These are phyloP conservation scores for Zarea fungicola DNA, from an alignment of 2,329 filamentous ascomycete species.

Conservation along the genomic window DNA sequence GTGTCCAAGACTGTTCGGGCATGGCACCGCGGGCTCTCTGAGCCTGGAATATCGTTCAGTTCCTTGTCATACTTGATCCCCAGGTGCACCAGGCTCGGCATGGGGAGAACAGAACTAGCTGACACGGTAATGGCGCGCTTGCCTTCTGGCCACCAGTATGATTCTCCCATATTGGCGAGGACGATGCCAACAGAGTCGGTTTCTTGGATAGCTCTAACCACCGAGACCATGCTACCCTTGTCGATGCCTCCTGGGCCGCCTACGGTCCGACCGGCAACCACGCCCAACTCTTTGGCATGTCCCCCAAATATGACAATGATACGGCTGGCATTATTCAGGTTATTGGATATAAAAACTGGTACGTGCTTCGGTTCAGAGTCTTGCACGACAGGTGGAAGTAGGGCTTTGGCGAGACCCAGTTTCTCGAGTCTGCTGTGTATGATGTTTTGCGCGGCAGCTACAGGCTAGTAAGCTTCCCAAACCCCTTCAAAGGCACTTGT, in stretches of 20 bases:
- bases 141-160: slow-evolving; percentile 67
- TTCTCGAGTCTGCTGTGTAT: slow-evolving; percentile 56
- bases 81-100: slow-evolving; percentile 57
- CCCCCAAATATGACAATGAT: slow-evolving; percentile 74
- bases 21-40: slow-evolving; percentile 55
- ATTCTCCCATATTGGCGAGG: slow-evolving; percentile 72
- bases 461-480: too few relatives aligned
- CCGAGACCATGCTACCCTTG: slow-evolving; percentile 62
- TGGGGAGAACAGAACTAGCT: slow-evolving; percentile 54
- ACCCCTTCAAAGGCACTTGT: too few relatives aligned
- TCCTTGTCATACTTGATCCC: slow-evolving; percentile 45
- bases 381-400: slow-evolving; percentile 48
- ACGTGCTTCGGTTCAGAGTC: slow-evolving; percentile 44
- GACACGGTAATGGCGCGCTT: slow-evolving; percentile 53
- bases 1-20: slow-evolving; percentile 61
- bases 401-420: slow-evolving; percentile 54
- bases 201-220: slow-evolving; percentile 45
- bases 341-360: slow-evolving; percentile 56
- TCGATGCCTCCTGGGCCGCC: slow-evolving; percentile 61
- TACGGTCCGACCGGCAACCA: slow-evolving; percentile 65
- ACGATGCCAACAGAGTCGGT: slow-evolving; percentile 52
- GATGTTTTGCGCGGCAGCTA: slow-evolving; percentile 58
- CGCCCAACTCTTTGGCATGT: slow-evolving; percentile 63
- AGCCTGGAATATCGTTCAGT: slow-evolving; percentile 58
- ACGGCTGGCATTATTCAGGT: slow-evolving; percentile 52